A percentile compares a stretch with the other conserved stretches of the same genome.
These are phyloP conservation scores for Phialophora chinensis DNA, from an alignment of 2,329 filamentous ascomycete genomes.

Conservation along the genomic window DNA sequence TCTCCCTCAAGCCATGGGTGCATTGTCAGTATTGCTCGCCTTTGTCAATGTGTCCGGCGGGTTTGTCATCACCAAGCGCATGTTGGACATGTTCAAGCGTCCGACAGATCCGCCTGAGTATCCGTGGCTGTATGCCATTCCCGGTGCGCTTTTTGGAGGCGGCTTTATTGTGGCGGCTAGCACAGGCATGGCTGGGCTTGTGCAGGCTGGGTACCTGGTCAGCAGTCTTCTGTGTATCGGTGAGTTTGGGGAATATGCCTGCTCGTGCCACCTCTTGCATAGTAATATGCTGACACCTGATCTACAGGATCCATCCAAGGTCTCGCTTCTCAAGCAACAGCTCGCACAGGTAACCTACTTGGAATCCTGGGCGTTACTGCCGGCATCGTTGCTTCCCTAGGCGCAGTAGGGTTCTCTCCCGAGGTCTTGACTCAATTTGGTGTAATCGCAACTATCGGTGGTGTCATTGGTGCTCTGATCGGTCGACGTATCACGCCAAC, in stretches of 20 bases:
- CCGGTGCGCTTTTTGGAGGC: constrained; percentile 76
- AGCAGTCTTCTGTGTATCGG: constrained; percentile 82
- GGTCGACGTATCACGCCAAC: constrained; percentile 87
- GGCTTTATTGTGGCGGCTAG: constrained; percentile 80
- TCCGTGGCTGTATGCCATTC: constrained; percentile 82
- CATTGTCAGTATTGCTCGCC: constrained; percentile 78
- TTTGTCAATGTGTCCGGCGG: constrained; percentile 90
- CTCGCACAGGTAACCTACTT: constrained; percentile 82
- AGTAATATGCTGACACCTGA: neutral
- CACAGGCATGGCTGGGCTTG: constrained; percentile 81
- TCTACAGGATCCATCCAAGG: constrained; percentile 69
- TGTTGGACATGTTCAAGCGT: constrained; percentile 90
- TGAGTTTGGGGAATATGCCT: constrained; percentile 1
- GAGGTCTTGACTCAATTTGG: constrained; percentile 81
- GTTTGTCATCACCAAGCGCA: constrained; percentile 89
- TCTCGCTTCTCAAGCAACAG: constrained; percentile 80
- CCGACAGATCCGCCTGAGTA: constrained; percentile 88
- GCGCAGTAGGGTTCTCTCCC: constrained; percentile 78
- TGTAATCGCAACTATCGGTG: constrained; percentile 74
- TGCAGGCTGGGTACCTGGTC: constrained; percentile 85
- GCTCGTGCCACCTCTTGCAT: neutral
- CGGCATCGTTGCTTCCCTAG: constrained; percentile 80
- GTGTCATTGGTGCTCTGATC: constrained; percentile 69
- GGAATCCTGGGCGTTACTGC: constrained; percentile 84
- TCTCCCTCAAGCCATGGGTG: constrained; percentile 77